Base-by-base conservation (phyloP, 1,139 yeast species). In the Debaryomyces udenii region DNA sequence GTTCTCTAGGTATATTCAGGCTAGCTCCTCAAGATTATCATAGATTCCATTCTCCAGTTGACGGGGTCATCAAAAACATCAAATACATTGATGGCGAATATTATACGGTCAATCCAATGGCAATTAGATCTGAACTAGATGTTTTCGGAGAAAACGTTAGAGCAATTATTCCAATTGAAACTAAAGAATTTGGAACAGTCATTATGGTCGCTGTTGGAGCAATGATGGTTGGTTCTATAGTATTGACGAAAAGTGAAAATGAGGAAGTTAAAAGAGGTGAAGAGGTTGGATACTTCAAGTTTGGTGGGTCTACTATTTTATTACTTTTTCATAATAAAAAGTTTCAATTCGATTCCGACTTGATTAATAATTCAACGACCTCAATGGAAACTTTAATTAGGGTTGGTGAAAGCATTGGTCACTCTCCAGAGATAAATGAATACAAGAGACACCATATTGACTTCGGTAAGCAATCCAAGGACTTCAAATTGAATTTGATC, bases 1-100 rank as follows among this genome's bases (percentile, higher is more conserved):
- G 91, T 35, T 68, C 88, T 0, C 62, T 91, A 39, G 93, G 87
- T 0, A 79, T 91, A 3, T 91, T 91, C 62, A 68, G 99, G 44
- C 67, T 93, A 36, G 98, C 99, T 0, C 99, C 99, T 0, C 99
- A 93, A 60, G 99, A 93, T 59, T 93, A 93, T 56, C 99, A 93
- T 60, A 69, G 99, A 32, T 91, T 93, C 64, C 99, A 93, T 59
- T 76, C 82, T 10, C 96, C 98, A 0, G 91, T 91, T 1, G 77
- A 77, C 45, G 98, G 97, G 1, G 59, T 59, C 0, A 64, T 93
- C 31, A 86, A 86, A 1, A 70, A 77, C 43, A 83, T 94, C 22
- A 74, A 74, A 42, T 74, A 70, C 47, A 85, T 93, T 33, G 85
- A 80, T 32, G 99, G 98, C 1, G 95, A 90, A 53, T 93, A 93